phyloP scores from a whole-genome alignment of 257 asterid species.

The Mitragyna speciosa region DNA sequence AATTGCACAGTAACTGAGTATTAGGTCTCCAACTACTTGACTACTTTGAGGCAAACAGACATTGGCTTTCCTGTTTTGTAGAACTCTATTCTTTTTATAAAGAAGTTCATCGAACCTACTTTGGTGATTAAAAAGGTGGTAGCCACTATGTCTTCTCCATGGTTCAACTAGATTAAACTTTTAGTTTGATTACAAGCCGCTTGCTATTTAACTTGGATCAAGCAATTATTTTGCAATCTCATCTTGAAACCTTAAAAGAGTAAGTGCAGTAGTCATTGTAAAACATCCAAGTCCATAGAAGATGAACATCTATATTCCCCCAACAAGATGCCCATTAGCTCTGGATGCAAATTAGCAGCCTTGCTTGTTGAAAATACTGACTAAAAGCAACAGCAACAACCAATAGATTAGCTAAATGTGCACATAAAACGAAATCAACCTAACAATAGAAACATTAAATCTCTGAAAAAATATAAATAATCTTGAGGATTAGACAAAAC shows the following conservation, averaged over 20 bases:
- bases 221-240: neutral
- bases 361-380: neutral
- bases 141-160: neutral
- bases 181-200: neutral
- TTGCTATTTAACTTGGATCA: neutral
- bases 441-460: neutral
- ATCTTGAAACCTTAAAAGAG: neutral
- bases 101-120: too few species aligned
- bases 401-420: neutral
- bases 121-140: neutral
- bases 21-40: too few species aligned
- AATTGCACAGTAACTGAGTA: too few species aligned
- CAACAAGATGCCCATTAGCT: neutral
- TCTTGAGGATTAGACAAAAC: constrained; percentile 3
- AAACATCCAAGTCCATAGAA: neutral
- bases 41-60: neutral
- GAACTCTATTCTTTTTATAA: too few species aligned
- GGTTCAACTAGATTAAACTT: neutral
- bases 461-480: neutral
- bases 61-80: neutral
- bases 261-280: neutral
- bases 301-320: neutral
- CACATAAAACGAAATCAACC: neutral
- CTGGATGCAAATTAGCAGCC: neutral
- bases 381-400: neutral